Evolutionary conservation across 2,329 filamentous ascomycete species (phyloP).

Genomic region (Magnaporthiopsis poae): DNA sequence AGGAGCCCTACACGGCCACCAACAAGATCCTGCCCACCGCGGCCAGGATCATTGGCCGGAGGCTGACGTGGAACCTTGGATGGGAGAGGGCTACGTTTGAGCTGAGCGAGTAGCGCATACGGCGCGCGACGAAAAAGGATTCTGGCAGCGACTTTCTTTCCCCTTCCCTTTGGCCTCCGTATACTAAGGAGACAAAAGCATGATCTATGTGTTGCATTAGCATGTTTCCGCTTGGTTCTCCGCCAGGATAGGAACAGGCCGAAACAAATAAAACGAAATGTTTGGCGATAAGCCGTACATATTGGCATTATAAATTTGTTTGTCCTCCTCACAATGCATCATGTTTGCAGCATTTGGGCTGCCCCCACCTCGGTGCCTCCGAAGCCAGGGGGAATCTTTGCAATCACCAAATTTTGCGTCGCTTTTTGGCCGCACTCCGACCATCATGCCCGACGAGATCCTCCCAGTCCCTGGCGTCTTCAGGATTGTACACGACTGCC

Average conservation of each 20-base stretch:
- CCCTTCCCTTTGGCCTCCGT: background rate
- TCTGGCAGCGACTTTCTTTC: background rate
- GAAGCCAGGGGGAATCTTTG: too few relatives aligned
- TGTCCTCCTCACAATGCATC: too few relatives aligned
- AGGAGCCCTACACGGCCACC: constrained; percentile 6
- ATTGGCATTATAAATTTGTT: background rate
- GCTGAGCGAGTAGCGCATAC: background rate
- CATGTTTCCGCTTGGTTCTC: background rate
- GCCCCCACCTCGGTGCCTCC: too few relatives aligned
- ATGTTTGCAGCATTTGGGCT: background rate
- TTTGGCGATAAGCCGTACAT: background rate
- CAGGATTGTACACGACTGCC: too few relatives aligned
- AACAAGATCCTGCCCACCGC: constrained; percentile 4
- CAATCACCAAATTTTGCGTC: too few relatives aligned
- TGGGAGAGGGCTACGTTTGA: constrained; percentile 7
- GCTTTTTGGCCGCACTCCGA: too few relatives aligned
- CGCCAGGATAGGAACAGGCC: background rate
- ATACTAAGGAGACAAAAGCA: background rate
- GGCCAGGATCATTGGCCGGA: constrained; percentile 6
- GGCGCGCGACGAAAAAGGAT: background rate
- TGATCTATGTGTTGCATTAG: background rate
- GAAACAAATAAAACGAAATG: background rate
- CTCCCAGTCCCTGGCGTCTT: too few relatives aligned
- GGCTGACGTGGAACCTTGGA: constrained; percentile 6
- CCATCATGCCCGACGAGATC: too few relatives aligned